Conservation (phyloP, 495 filamentous ascomycete genomes). For the Tetracladium setigerum region DNA sequence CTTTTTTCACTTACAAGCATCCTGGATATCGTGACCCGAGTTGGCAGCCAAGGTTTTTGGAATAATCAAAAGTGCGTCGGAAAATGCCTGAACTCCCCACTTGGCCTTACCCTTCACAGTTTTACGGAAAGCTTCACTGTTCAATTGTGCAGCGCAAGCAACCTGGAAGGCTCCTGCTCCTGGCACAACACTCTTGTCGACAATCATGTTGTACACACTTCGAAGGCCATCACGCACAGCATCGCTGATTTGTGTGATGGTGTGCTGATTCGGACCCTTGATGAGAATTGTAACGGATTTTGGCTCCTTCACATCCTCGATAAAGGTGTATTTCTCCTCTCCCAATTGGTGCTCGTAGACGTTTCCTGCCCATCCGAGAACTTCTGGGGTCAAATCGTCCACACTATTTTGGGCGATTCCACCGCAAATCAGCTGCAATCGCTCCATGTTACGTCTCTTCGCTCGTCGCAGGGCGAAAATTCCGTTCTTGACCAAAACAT, state of each 20-base stretch:
- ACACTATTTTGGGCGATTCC: conserved; percentile 91
- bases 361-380: conserved; percentile 91
- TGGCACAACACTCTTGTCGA: conserved; percentile 89
- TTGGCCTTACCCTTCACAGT: conserved; percentile 95
- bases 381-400: conserved; percentile 80
- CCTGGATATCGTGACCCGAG: conserved; percentile 92
- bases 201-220: conserved; percentile 98
- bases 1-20: conserved; percentile 56
- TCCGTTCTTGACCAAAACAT: conserved; percentile 95
- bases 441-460: conserved; percentile 98
- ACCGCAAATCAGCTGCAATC: conserved; percentile 88
- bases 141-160: conserved; percentile 83
- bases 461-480: conserved; percentile 90
- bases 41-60: conserved; percentile 97
- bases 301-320: conserved; percentile 97
- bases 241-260: conserved; percentile 92
- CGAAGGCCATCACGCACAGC: conserved; percentile 94
- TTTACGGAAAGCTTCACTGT: conserved; percentile 72
- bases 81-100: conserved; percentile 88
- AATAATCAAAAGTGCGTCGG: conserved; percentile 87
- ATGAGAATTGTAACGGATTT: conserved; percentile 98
- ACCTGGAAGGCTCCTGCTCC: conserved; percentile 96
- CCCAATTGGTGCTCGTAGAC: conserved; percentile 97
- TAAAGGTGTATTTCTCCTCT: conserved; percentile 98
- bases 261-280: conserved; percentile 95